Evolutionary conservation across 177 flowering plant genomes (phyloP).

Genomic region (Vitis hybrid): DNA sequence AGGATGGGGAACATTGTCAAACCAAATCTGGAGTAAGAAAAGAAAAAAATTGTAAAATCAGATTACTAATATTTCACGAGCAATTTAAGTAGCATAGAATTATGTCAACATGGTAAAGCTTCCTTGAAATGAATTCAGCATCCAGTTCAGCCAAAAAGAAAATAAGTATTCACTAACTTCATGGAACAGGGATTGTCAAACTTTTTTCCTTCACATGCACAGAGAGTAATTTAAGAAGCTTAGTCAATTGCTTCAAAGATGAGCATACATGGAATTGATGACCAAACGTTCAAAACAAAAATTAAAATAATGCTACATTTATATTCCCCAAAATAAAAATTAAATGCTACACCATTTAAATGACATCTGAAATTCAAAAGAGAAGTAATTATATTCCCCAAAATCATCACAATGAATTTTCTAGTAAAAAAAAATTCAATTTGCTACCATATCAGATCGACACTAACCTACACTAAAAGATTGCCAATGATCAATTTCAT

Average conservation of each 20-base stretch:
- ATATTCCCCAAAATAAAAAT: background rate
- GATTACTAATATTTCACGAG: no score
- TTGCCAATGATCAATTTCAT: no score
- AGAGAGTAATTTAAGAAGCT: background rate
- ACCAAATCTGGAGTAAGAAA: constrained; percentile 69
- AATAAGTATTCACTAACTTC: background rate
- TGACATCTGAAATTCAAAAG: background rate
- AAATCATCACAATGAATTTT: no score
- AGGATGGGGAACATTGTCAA: constrained; percentile 89
- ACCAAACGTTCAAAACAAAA: background rate
- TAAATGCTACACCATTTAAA: background rate
- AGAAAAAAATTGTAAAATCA: background rate
- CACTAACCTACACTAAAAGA: no score
- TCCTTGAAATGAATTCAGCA: background rate
- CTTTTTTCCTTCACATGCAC: background rate
- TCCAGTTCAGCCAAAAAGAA: background rate
- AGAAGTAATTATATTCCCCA: background rate
- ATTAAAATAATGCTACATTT: no score
- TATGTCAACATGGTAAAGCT: background rate
- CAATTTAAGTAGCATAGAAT: no score
- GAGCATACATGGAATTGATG: background rate
- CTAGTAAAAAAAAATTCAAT: no score
- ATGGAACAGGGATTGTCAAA: background rate
- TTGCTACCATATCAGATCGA: no score
- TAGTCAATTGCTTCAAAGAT: background rate